Evolutionary conservation across 306 rosid species (phyloP), one percentile per base, ranked within the genome.

Genomic region (Quercus dentata): DNA sequence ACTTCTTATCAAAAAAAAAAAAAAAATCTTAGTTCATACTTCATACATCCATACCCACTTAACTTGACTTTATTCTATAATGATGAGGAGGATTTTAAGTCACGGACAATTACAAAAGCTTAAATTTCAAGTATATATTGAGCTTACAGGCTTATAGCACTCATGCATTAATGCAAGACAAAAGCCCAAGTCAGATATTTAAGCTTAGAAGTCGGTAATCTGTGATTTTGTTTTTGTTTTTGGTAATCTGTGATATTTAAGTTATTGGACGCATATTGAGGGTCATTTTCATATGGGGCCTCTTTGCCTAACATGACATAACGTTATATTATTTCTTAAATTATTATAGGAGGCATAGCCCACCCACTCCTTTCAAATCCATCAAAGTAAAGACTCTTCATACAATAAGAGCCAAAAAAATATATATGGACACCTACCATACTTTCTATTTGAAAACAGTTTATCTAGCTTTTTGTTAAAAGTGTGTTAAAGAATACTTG

Each of bases 261-360:
- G 18, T 78, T 27, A 27, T 27, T 64, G 54, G 75, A 27, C 63
- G 9, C 46, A 3, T 56, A 18, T 18, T 27, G 49, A 69, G 57
- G 58, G 68, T 83, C 85, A 75, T 41, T 81, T 74, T 78, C 82
- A 67, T 25, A 21, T 31, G 78, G 78, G 80, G 4, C 71, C 68
- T 64, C 52, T 59, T 15, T 61, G 67, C 69, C 55, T 59, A 69
- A 57, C 63, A 59, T 63, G 41, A 71, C 75, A 79, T 83, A 70
- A 13, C 77, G 61, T 71, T 79, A 35, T 71, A 74, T 74, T 12
- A 52, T 61, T 46, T 77, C 75, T 61, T 30, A 7, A 5, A 28
- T 14, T 38, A 30, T 28, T 31, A 35, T 33, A 67, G 7, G 27
- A 33, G 72, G 51, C 8, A 33, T 4, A 33, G 71, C 51, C 27